Base-by-base conservation (phyloP, 1,139 yeast species). In the Saccharomyces hybrid region DNA sequence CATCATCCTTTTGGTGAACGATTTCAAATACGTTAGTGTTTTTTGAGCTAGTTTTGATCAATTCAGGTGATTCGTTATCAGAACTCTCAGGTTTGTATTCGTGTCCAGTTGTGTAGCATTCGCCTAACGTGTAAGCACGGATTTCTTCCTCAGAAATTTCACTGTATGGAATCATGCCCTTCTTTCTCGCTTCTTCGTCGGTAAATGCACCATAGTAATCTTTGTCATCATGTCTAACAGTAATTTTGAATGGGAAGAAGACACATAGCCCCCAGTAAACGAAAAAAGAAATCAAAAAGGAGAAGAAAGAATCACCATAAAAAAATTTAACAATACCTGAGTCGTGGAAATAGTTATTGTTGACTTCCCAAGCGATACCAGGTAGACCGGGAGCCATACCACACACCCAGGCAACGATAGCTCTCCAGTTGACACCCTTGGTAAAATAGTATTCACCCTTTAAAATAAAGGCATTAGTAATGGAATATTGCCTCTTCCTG, bases 361-460 rank as follows among this genome's bases (percentile, higher is more conserved):
- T 65, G 5, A 69, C 70, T 57, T 66, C 65, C 69, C 71, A 70
- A 44, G 73, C 73, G 58, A 72, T 68, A 51, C 80, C 79, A 3
- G 80, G 80, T 42, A 77, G 60, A 48, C 78, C 78, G 41, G 78
- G 78, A 2, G 70, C 69, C 62, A 71, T 68, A 27, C 76, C 78
- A 23, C 68, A 61, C 3, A 71, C 61, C 71, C 77, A 76, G 5
- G 78, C 73, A 8, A 71, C 55, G 53, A 70, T 60, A 4, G 79
- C 78, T 56, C 78, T 70, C 71, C 74, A 74, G 57, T 78, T 77
- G 55, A 75, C 57, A 49, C 81, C 81, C 29, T 62, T 59, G 41
- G 62, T 62, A 60, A 69, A 76, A 56, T 71, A 72, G 59, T 74
- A 77, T 51, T 70, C 73, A 48, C 78, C 78, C 32, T 69, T 57